Conservation (phyloP, 106 monocot genomes). For the Platanthera zijinensis region DNA sequence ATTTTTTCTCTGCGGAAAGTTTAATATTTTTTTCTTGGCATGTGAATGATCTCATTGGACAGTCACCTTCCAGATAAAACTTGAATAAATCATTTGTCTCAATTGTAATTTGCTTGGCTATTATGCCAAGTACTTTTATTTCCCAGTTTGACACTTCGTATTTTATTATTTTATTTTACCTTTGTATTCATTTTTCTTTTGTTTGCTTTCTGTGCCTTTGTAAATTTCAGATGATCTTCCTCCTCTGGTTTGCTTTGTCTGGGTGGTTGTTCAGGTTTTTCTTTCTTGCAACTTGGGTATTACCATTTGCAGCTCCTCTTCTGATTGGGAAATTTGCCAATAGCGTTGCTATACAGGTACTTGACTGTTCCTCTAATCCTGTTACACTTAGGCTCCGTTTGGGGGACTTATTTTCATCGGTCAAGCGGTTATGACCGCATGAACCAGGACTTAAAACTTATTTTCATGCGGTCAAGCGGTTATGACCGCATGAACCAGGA, state of each 20-base stretch:
- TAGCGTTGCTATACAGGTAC: conserved; percentile 78
- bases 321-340: conserved; percentile 58
- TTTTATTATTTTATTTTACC: too few relatives aligned
- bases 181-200: too few relatives aligned
- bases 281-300: conserved; percentile 66
- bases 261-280: conserved; percentile 93
- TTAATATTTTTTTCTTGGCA: too few relatives aligned
- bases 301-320: conserved; percentile 84
- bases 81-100: not conserved
- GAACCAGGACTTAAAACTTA: too few relatives aligned
- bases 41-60: not conserved
- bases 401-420: too few relatives aligned
- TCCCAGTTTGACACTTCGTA: not conserved
- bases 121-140: not conserved
- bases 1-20: too few relatives aligned
- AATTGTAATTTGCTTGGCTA: not conserved
- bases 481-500: too few relatives aligned
- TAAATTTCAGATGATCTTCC: conserved; percentile 63
- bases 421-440: too few relatives aligned
- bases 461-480: too few relatives aligned
- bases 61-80: not conserved
- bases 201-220: conserved; percentile 13
- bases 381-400: too few relatives aligned
- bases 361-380: not conserved
- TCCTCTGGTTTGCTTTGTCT: conserved; percentile 85